Evolutionary conservation across 805 yeast genomes (phyloP), one percentile per base, ranked within the genome.

Genomic region (Clavispora phyllophila): DNA sequence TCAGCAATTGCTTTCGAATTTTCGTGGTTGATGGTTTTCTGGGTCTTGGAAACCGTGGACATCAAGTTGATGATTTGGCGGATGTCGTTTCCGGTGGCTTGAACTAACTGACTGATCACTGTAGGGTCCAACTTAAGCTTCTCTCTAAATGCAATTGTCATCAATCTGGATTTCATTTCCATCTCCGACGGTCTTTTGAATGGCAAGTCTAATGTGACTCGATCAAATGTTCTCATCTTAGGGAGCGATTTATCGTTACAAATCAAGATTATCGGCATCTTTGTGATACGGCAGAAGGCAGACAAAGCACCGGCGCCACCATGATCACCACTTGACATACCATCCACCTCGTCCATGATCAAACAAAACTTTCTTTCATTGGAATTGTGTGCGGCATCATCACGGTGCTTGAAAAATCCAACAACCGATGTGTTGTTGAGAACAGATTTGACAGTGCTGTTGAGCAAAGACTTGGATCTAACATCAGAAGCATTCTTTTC

Each of bases 291-390:
- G 59, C 97, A 90, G 53, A 87, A 84, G 32, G 84, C 81, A 0
- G 97, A 88, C 63, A 93, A 73, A 46, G 89, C 95, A 19, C 96
- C 97, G 22, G 93, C 96, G 49, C 99, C 99, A 47, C 99, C 99
- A 54, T 93, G 83, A 64, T 93, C 99, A 50, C 99, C 99, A 58
- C 95, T 89, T 32, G 96, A 87, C 98, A 93, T 93, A 53, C 99
- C 99, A 62, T 93, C 99, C 24, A 93, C 98, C 68, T 93, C 99
- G 66, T 93, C 99, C 98, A 93, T 89, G 49, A 93, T 84, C 37
- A 93, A 72, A 42, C 89, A 87, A 53, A 91, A 81, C 46, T 77
- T 81, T 40, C 76, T 73, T 37, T 75, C 70, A 50, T 78, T 75
- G 2, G 31, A 54, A 19, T 54, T 54, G 25, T 50, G 42, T 41